Evolutionary conservation across 148 eudicot genomes (phyloP).

Genomic region (Nyssa sinensis): DNA sequence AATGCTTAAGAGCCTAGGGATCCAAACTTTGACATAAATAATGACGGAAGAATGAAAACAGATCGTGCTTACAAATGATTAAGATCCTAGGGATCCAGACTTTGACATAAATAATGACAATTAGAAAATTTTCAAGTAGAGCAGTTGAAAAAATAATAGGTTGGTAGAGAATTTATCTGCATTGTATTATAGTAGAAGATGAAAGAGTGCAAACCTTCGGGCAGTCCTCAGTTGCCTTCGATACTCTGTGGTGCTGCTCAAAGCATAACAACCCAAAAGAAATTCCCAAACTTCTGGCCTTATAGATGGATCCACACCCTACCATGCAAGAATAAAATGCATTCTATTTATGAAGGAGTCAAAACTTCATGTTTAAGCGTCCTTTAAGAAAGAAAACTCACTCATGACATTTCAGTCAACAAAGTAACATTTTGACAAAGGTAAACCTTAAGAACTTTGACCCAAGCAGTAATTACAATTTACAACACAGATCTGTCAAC

Average conservation of each 20-base stretch:
- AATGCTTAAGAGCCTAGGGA: too few relatives aligned
- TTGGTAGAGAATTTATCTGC: background rate
- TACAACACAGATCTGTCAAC: background rate
- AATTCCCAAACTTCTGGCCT: constrained; percentile 99
- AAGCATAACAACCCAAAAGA: constrained; percentile 92
- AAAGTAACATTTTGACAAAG: background rate
- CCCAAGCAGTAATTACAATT: too few relatives aligned
- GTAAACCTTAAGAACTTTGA: too few relatives aligned
- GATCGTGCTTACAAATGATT: too few relatives aligned
- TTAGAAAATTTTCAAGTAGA: background rate
- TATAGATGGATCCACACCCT: constrained; percentile 98
- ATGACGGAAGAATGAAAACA: too few relatives aligned
- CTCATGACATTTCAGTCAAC: background rate
- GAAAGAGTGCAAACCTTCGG: constrained; percentile 56
- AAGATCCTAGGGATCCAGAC: background rate
- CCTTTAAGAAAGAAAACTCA: background rate
- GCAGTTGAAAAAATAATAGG: background rate
- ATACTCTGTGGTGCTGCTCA: constrained; percentile 79
- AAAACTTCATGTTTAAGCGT: background rate
- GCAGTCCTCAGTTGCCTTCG: constrained; percentile 75
- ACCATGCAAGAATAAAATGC: constrained; percentile 20
- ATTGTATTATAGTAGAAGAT: constrained; percentile 11
- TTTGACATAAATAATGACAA: background rate
- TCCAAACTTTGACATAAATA: too few relatives aligned
- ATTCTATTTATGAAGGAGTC: constrained; percentile 9